Conservation (phyloP, 2,329 filamentous ascomycete genomes). For the Metarhizium rileyi region DNA sequence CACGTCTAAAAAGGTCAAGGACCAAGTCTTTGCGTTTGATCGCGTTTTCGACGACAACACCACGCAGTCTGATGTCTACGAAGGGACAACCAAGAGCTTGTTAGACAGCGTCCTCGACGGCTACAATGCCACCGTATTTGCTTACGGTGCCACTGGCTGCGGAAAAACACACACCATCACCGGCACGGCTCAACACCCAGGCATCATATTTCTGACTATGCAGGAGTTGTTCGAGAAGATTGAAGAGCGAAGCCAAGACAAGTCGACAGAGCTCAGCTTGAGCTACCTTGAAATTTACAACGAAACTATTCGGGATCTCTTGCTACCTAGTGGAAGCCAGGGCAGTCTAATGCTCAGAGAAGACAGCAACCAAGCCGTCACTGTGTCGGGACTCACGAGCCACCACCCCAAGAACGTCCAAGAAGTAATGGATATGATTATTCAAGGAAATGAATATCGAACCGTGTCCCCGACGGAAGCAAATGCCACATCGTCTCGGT, state of each 20-base stretch:
- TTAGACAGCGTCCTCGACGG: slow-evolving; percentile 92
- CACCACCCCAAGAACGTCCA: slow-evolving; percentile 85
- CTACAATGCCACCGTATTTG: slow-evolving; percentile 98
- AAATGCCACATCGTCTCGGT: slow-evolving; percentile 94
- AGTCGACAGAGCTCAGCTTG: slow-evolving; percentile 79
- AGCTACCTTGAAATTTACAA: slow-evolving; percentile 99
- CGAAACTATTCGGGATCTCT: slow-evolving; percentile 90
- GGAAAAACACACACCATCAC: slow-evolving; percentile 98
- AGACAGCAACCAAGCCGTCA: slow-evolving; percentile 87
- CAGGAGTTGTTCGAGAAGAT: slow-evolving; percentile 98
- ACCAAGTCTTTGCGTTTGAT: slow-evolving; percentile 96
- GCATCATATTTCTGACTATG: slow-evolving; percentile 98
- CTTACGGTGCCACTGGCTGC: slow-evolving; percentile 94
- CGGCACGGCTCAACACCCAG: slow-evolving; percentile 82
- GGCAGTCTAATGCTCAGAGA: slow-evolving; percentile 84
- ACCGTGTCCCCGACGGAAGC: slow-evolving; percentile 96
- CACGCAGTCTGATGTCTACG: slow-evolving; percentile 87
- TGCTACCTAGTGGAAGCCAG: slow-evolving; percentile 78
- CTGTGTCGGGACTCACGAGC: slow-evolving; percentile 81
- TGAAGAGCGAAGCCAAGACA: slow-evolving; percentile 73
- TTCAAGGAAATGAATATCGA: slow-evolving; percentile 84
- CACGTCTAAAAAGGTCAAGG: slow-evolving; percentile 85
- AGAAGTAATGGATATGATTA: slow-evolving; percentile 99
- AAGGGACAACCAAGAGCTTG: slow-evolving; percentile 79
- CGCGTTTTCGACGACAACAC: slow-evolving; percentile 94